These are phyloP conservation scores for Lactarius hengduanensis DNA, from an alignment of 768 basidiomycete genomes.

Conservation along the genomic window DNA sequence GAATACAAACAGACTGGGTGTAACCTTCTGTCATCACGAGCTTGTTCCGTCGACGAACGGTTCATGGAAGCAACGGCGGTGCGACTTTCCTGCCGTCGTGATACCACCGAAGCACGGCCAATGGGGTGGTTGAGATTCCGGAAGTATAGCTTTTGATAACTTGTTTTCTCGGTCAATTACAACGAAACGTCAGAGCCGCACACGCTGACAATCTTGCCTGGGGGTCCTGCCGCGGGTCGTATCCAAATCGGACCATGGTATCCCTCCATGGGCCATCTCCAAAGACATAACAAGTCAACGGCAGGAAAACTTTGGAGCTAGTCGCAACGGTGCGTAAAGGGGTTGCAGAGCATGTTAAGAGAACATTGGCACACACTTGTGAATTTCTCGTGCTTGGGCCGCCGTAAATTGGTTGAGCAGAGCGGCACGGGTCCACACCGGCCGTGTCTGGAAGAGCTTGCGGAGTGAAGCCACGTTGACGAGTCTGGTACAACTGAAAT, in stretches of 20 bases:
- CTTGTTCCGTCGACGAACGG: constrained; percentile 39
- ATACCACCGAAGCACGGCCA: constrained; percentile 70
- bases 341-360: not conserved
- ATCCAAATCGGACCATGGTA: constrained; percentile 79
- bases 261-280: constrained; percentile 95
- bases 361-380: constrained; percentile 55
- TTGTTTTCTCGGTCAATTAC: constrained; percentile 6
- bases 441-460: constrained; percentile 71
- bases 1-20: constrained; percentile 24
- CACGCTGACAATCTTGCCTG: constrained; percentile 69
- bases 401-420: constrained; percentile 78
- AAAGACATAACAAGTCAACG: constrained; percentile 83
- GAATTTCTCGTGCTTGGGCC: constrained; percentile 65
- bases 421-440: constrained; percentile 87
- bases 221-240: constrained; percentile 80
- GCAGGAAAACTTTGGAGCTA: constrained; percentile 80
- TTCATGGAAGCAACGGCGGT: constrained; percentile 29
- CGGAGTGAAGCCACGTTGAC: not conserved
- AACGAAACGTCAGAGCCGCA: constrained; percentile 2
- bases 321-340: constrained; percentile 5
- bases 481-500: not conserved
- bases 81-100: constrained; percentile 58
- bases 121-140: constrained; percentile 84
- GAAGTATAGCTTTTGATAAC: constrained; percentile 91
- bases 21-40: constrained; percentile 29